A percentile compares a stretch with the other conserved stretches of the same genome.
phyloP scores from a whole-genome alignment of 2,329 filamentous ascomycete species.

The Plenodomus biglobosus region DNA sequence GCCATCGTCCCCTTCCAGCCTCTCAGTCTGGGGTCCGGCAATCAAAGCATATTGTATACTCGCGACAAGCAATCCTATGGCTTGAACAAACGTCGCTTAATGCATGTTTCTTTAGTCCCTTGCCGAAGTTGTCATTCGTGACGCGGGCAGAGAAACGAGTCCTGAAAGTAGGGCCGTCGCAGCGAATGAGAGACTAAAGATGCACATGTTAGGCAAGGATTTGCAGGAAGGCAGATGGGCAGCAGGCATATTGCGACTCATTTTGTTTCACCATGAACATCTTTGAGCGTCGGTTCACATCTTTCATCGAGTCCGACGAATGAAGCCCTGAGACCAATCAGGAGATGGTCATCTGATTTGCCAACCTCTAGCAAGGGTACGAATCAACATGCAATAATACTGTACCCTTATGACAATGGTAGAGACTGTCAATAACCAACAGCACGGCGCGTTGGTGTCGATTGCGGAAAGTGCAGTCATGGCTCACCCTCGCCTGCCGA shows the following conservation, averaged over 20 bases:
- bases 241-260: conserved; percentile 10
- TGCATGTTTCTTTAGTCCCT: conserved; percentile 9
- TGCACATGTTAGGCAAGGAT: neutral
- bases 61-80: conserved; percentile 8
- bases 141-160: neutral
- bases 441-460: neutral
- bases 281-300: neutral
- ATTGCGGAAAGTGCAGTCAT: neutral
- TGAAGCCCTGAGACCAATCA: too few species aligned
- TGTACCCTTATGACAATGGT: neutral
- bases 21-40: conserved; percentile 8
- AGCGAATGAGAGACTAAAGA: conserved; percentile 5
- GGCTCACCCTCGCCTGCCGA: neutral
- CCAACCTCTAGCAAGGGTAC: too few species aligned
- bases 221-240: neutral
- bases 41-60: conserved; percentile 12
- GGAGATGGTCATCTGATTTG: too few species aligned
- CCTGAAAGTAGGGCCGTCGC: conserved; percentile 8
- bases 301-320: too few species aligned
- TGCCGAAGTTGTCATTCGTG: neutral
- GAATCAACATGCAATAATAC: too few species aligned
- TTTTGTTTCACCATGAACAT: neutral
- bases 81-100: conserved; percentile 12
- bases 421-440: neutral
- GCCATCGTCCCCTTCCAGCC: conserved; percentile 12